Evolutionary conservation across 202 grass and related monocot genomes (phyloP).

Genomic region (Saccharum hybrid): DNA sequence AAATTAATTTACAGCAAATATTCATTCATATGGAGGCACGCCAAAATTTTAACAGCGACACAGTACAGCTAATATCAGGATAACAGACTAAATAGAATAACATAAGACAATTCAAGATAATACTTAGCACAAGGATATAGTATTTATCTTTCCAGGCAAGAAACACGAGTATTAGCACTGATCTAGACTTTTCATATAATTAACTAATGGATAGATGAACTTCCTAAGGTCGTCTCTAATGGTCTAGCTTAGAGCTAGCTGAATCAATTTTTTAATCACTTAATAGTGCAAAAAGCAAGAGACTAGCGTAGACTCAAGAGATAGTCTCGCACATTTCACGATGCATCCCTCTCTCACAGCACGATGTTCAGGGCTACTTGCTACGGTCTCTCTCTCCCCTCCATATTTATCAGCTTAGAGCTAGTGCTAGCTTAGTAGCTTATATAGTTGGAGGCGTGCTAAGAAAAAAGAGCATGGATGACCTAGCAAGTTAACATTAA

Average conservation of each 20-base stretch:
- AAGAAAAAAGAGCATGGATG: constrained; percentile 22
- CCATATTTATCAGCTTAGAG: neutral
- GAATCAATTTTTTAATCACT: neutral
- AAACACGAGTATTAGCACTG: constrained; percentile 5
- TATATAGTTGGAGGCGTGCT: neutral
- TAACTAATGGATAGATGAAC: constrained; percentile 21
- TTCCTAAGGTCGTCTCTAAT: neutral
- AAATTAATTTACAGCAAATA: neutral
- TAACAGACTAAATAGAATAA: neutral
- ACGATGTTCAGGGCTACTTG: neutral
- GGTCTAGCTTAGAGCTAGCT: neutral
- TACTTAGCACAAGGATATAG: neutral
- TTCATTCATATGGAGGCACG: neutral
- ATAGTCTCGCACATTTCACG: neutral
- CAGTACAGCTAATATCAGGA: neutral
- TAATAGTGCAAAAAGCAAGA: neutral
- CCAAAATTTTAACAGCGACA: neutral
- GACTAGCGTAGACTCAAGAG: neutral
- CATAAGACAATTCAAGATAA: neutral
- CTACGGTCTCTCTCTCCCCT: neutral
- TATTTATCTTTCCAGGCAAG: neutral
- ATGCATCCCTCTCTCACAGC: neutral
- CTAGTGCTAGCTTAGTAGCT: neutral
- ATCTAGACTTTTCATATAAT: neutral
- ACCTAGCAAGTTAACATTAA: constrained; percentile 5